Base-by-base conservation (phyloP, 2,329 filamentous ascomycete species). In the Cyphellophora attinorum region DNA sequence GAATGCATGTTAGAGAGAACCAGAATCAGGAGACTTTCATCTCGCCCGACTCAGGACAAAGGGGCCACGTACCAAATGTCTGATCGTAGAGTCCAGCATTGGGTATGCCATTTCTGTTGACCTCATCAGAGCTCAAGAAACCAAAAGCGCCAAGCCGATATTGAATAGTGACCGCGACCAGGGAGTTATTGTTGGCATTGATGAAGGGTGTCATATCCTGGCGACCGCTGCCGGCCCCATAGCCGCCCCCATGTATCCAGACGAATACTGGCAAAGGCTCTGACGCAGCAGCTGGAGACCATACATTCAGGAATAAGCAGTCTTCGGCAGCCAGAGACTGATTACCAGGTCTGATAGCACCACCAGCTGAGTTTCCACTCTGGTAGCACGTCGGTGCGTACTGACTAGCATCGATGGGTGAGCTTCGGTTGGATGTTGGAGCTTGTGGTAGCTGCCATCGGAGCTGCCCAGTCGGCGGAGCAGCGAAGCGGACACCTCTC, bases 31-130 rank as follows among this genome's bases (percentile, higher is more conserved):
- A n/a, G n/a, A n/a, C n/a, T n/a, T n/a, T n/a, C n/a, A n/a, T n/a
- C n/a, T n/a, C n/a, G n/a, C n/a, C n/a, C n/a, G n/a, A n/a, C n/a
- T n/a, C n/a, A n/a, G n/a, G n/a, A n/a, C n/a, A n/a, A n/a, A n/a
- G n/a, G n/a, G n/a, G n/a, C n/a, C n/a, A n/a, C 5, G 60, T 49
- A 2, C 54, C 56, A 6, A 58, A 37, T n/a, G 57, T 47, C 30
- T 61, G 58, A 30, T 60, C 57, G 19, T 51, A 41, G 13, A 74
- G 33, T 2, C 80, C 80, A 13, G 79, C 55, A 47, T 85, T 85
- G 4, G 65, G 59, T 25, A 41, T 29, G 4, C 44, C 45, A 4
- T 31, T 38, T 6, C 36, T 28, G 11, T 54, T 53, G 5, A 62
- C 37, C 44, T 60, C 45, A 39, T 58, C 38, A 37, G 55, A 37